Conservation (phyloP, 345 rosid species). For the Raphanus sativus region DNA sequence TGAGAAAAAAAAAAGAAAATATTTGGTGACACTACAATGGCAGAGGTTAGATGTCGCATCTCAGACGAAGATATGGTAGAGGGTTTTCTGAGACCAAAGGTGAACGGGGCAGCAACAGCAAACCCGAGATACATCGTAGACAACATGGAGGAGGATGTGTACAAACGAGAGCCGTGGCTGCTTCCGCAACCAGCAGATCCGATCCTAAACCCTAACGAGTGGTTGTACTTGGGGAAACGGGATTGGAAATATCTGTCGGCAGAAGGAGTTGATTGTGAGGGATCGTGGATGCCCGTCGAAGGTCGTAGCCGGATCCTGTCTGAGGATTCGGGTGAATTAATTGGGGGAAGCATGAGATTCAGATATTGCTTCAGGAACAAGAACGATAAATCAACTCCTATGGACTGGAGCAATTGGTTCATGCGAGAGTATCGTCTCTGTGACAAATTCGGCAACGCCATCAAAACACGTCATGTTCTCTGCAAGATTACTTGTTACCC, state of each 20-base stretch:
- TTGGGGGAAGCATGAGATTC: not conserved
- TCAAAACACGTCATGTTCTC: not conserved
- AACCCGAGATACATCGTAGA: not conserved
- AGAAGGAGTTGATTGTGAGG: not conserved
- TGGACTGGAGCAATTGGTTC: not conserved
- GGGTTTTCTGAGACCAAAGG: not conserved
- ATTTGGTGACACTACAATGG: not conserved
- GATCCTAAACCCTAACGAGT: not conserved
- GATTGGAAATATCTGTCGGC: not conserved
- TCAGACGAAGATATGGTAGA: not conserved
- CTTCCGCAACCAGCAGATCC: not conserved
- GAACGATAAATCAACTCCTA: not conserved
- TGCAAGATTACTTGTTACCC: not conserved
- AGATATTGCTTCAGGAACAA: not conserved
- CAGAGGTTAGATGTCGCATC: not conserved
- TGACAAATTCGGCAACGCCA: not conserved
- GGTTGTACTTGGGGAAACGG: not conserved
- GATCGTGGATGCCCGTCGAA: not conserved
- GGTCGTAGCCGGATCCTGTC: not conserved
- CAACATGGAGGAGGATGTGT: not conserved
- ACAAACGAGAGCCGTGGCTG: not conserved
- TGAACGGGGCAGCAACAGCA: not conserved
- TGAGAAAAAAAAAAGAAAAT: not conserved
- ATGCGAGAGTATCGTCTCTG: not conserved
- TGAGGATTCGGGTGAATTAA: not conserved